These are phyloP conservation scores for Lolium rigidum DNA, from an alignment of 176 grass and related monocot genomes.

Conservation along the genomic window DNA sequence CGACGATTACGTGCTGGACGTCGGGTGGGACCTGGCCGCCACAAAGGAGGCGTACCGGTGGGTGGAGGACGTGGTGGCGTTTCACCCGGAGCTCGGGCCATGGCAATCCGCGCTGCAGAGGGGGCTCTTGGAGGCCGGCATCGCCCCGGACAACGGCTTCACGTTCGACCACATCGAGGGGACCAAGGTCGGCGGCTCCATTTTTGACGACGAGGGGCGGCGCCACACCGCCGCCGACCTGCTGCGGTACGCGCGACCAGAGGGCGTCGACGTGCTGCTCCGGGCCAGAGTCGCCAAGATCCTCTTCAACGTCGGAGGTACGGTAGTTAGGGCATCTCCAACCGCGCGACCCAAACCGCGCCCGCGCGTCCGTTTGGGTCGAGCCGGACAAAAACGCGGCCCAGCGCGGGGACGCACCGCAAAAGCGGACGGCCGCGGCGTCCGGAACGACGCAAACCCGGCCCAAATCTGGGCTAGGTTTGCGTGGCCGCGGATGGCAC, in stretches of 20 bases:
- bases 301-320: slow-evolving; percentile 62
- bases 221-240: slow-evolving; percentile 81
- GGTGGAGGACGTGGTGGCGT: slow-evolving; percentile 77
- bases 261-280: slow-evolving; percentile 61
- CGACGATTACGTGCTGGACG: slow-evolving; percentile 47
- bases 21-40: slow-evolving; percentile 51
- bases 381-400: too few species aligned
- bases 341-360: too few species aligned
- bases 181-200: slow-evolving; percentile 70
- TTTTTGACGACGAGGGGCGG: slow-evolving; percentile 57
- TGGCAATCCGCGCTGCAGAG: slow-evolving; percentile 66
- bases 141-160: slow-evolving; percentile 68
- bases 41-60: slow-evolving; percentile 66
- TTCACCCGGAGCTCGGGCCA: slow-evolving; percentile 52
- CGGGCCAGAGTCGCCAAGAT: slow-evolving; percentile 64
- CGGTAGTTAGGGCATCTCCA: too few species aligned
- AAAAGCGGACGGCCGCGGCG: too few species aligned
- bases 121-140: slow-evolving; percentile 62
- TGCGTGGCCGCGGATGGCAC: too few species aligned
- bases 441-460: too few species aligned
- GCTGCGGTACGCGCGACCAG: slow-evolving; percentile 52
- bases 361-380: too few species aligned
- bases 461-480: too few species aligned
- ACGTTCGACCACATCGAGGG: slow-evolving; percentile 69
- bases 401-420: too few species aligned